Conservation (phyloP, 306 rosid species). For the Aeschynomene evenia region DNA sequence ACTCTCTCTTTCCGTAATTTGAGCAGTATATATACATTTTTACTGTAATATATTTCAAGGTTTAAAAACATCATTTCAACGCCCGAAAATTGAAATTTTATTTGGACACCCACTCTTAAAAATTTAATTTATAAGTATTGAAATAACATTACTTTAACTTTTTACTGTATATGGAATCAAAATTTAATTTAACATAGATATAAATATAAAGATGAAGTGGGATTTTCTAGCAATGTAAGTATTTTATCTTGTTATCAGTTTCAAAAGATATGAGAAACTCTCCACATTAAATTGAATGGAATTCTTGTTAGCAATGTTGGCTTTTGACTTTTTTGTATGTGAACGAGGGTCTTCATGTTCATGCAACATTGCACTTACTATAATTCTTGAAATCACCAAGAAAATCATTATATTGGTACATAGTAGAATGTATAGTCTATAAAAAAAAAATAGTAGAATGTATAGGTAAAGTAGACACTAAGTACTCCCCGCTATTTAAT, state of each 20-base stretch:
- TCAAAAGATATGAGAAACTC: neutral
- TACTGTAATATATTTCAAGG: too few relatives aligned
- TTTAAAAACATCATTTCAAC: too few relatives aligned
- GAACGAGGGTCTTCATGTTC: neutral
- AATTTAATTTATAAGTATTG: too few relatives aligned
- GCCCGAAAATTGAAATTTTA: too few relatives aligned
- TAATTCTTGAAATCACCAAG: neutral
- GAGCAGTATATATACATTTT: neutral
- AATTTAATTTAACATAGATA: too few relatives aligned
- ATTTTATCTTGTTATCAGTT: neutral
- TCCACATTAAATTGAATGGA: neutral
- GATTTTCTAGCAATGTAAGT: neutral
- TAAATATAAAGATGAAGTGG: neutral
- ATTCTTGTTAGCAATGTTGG: neutral
- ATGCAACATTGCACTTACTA: neutral
- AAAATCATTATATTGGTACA: neutral
- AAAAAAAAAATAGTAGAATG: neutral
- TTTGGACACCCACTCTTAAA: too few relatives aligned
- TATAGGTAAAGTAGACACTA: too few relatives aligned
- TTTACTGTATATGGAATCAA: too few relatives aligned
- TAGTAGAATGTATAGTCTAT: neutral
- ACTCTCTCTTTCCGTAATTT: neutral
- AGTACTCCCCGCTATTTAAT: neutral
- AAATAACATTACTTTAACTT: too few relatives aligned
- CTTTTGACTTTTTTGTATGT: too few relatives aligned